Percentiles rank a stretch among this genome's conserved stretches.
phyloP scores from a whole-genome alignment of 176 grass and related monocot genomes.

The Calamus simplicifolius region DNA sequence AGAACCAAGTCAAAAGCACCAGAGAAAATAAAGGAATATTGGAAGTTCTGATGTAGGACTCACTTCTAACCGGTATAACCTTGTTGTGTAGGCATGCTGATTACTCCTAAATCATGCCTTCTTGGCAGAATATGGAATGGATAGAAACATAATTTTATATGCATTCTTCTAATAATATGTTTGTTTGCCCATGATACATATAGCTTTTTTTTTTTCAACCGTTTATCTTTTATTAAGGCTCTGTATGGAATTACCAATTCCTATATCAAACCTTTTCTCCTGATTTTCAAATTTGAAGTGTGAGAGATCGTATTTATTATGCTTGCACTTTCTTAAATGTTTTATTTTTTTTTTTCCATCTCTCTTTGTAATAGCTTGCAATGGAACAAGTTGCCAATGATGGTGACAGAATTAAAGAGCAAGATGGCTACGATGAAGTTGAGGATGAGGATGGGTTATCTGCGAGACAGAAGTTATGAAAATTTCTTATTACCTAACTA shows the following conservation, averaged over 20 bases:
- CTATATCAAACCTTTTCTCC: background rate
- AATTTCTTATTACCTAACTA: constrained; percentile 71
- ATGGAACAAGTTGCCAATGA: constrained; percentile 26
- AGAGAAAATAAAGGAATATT: constrained; percentile 22
- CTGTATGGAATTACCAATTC: too few species aligned
- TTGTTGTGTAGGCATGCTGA: too few species aligned
- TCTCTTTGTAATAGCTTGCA: constrained; percentile 18
- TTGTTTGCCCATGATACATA: too few species aligned
- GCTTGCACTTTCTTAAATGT: constrained; percentile 1
- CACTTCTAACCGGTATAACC: constrained; percentile 30
- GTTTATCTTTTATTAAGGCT: too few species aligned
- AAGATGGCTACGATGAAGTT: constrained; percentile 37
- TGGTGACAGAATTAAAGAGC: constrained; percentile 9
- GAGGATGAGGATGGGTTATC: constrained; percentile 40
- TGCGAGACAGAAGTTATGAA: constrained; percentile 79
- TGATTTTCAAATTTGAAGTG: background rate
- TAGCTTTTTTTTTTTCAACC: too few species aligned
- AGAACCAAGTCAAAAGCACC: constrained; percentile 39
- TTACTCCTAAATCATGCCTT: too few species aligned
- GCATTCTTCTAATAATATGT: too few species aligned
- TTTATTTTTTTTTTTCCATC: constrained; percentile 1
- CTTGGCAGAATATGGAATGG: too few species aligned
- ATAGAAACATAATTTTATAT: too few species aligned
- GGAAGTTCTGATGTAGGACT: constrained; percentile 8
- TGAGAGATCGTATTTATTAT: background rate